Evolutionary conservation across 129 eudicot species (phyloP).

Genomic region (Centrapalus pauciflorus): DNA sequence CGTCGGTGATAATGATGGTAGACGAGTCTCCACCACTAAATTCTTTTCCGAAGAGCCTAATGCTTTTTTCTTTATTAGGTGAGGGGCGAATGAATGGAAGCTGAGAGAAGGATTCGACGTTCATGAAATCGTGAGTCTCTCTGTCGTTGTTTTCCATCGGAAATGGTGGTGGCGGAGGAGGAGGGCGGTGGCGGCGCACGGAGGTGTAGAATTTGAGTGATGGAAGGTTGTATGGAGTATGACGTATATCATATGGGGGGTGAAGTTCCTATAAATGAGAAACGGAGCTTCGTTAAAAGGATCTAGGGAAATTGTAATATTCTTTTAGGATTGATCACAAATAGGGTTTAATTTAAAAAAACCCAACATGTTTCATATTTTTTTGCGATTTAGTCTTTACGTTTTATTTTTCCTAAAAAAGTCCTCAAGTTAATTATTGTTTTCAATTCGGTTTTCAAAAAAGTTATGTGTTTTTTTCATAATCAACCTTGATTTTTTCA

Average conservation of each 20-base stretch:
- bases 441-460: too few species aligned
- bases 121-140: slow-evolving; percentile 77
- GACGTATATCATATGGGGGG: background rate
- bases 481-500: too few species aligned
- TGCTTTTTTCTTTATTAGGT: slow-evolving; percentile 32
- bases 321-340: too few species aligned
- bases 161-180: slow-evolving; percentile 1
- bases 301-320: too few species aligned
- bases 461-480: too few species aligned
- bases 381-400: too few species aligned
- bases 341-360: too few species aligned
- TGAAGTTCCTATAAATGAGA: too few species aligned
- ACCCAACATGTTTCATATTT: too few species aligned
- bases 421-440: too few species aligned
- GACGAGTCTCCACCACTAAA: slow-evolving; percentile 26
- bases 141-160: slow-evolving; percentile 46
- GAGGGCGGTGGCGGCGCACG: background rate
- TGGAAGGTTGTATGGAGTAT: background rate
- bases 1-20: slow-evolving; percentile 1
- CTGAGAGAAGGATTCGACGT: slow-evolving; percentile 78
- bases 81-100: slow-evolving; percentile 82
- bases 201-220: background rate
- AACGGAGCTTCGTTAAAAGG: background rate
- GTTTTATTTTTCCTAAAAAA: too few species aligned
- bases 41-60: slow-evolving; percentile 84